Conservation (phyloP, 768 basidiomycete species). For the Podaxis rugospora region DNA sequence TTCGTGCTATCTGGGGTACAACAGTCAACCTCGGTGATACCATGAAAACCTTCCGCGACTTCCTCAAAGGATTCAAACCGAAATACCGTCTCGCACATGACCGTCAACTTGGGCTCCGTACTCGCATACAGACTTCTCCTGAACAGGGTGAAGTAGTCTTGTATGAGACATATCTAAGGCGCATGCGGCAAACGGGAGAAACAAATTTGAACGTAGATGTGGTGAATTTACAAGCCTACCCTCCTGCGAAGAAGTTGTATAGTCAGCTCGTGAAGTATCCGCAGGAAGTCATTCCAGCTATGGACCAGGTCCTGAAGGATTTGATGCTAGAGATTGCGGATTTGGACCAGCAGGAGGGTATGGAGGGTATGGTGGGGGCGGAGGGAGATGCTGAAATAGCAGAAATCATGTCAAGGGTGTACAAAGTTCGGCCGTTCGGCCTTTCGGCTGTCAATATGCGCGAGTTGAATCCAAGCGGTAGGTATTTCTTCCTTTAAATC, state of each 20-base stretch:
- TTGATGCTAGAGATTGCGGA: constrained; percentile 86
- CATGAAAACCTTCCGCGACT: constrained; percentile 87
- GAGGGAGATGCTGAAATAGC: constrained; percentile 82
- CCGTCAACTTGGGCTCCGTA: constrained; percentile 51
- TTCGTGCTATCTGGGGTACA: constrained; percentile 96
- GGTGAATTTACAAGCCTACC: constrained; percentile 81
- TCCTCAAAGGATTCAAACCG: constrained; percentile 88
- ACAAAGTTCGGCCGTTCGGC: constrained; percentile 92
- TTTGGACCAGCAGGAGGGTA: constrained; percentile 64
- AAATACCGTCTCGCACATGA: constrained; percentile 81
- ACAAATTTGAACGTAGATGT: constrained; percentile 91
- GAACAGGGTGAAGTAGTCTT: constrained; percentile 63
- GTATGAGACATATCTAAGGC: constrained; percentile 78
- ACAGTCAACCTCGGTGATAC: constrained; percentile 89
- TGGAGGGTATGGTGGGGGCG: constrained; percentile 71
- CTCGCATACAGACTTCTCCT: constrained; percentile 49
- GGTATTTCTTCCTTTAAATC: constrained; percentile 13
- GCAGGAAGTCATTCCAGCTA: constrained; percentile 94
- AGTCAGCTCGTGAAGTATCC: constrained; percentile 88
- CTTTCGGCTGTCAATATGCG: constrained; percentile 87
- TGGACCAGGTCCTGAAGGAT: constrained; percentile 96
- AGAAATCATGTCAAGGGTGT: constrained; percentile 83
- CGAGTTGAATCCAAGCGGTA: constrained; percentile 89
- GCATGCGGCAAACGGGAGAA: constrained; percentile 89
- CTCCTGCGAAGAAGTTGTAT: constrained; percentile 78